A percentile compares a stretch with the other conserved stretches of the same genome.
phyloP scores from a whole-genome alignment of 2,329 filamentous ascomycete species.

The Monosporascus sp. region DNA sequence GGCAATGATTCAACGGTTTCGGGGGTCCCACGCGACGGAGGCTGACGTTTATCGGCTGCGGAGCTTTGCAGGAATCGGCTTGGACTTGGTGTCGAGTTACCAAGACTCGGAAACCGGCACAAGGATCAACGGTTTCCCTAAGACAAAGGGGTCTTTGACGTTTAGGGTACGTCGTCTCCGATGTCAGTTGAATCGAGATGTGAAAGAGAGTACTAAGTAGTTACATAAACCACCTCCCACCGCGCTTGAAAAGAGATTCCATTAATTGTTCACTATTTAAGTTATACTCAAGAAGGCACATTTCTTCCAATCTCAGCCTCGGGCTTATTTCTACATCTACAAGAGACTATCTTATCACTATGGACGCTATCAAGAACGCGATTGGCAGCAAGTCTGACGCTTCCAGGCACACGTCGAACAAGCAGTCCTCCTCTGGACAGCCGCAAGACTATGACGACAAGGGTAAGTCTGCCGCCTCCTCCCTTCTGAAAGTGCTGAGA shows the following conservation, averaged over 20 bases:
- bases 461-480: conserved; percentile 12
- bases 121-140: too few relatives aligned
- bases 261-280: not conserved
- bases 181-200: too few relatives aligned
- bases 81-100: not conserved
- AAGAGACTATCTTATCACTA: conserved; percentile 3
- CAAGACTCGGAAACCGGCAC: too few relatives aligned
- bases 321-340: not conserved
- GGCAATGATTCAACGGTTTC: too few relatives aligned
- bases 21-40: too few relatives aligned
- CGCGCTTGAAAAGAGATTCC: too few relatives aligned
- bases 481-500: not conserved
- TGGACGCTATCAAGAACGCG: conserved; percentile 27
- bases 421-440: conserved; percentile 10
- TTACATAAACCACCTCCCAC: too few relatives aligned
- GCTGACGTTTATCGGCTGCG: not conserved
- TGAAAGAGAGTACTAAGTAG: too few relatives aligned
- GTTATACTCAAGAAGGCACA: not conserved
- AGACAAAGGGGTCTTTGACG: too few relatives aligned
- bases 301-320: not conserved
- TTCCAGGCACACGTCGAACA: conserved; percentile 3
- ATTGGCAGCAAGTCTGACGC: conserved; percentile 9
- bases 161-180: too few relatives aligned
- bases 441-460: conserved; percentile 28
- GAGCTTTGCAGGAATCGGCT: not conserved